Conservation (phyloP, 805 yeast genomes). For the Yamadazyma nakazawae region DNA sequence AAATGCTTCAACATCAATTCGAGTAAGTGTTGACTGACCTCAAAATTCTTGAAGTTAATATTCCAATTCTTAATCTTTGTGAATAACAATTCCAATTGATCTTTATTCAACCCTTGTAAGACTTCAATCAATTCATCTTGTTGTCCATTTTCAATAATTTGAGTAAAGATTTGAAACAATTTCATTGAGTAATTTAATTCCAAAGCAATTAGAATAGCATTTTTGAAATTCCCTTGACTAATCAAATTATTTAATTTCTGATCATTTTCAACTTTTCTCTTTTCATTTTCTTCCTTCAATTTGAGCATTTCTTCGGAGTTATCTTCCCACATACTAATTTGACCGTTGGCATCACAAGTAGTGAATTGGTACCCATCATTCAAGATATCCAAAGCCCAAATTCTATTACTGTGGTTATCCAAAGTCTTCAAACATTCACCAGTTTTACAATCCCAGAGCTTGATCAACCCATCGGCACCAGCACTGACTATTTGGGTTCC, state of each 20-base stretch:
- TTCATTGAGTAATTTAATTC: conserved; percentile 89
- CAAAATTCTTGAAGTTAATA: conserved; percentile 77
- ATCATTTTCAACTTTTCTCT: conserved; percentile 73
- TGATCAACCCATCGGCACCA: conserved; percentile 94
- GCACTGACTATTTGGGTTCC: conserved; percentile 69
- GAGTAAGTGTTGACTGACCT: conserved; percentile 74
- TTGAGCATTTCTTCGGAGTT: conserved; percentile 70
- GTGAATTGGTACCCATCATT: conserved; percentile 67
- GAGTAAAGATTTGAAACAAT: conserved; percentile 70
- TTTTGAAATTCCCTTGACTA: conserved; percentile 72
- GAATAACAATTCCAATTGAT: conserved; percentile 59
- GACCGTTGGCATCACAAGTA: conserved; percentile 94
- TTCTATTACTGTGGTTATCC: conserved; percentile 88
- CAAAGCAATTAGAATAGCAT: conserved; percentile 83
- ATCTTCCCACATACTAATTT: conserved; percentile 85
- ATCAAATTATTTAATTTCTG: conserved; percentile 80
- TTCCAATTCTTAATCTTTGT: conserved; percentile 92
- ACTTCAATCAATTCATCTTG: conserved; percentile 61
- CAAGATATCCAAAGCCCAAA: conserved; percentile 80
- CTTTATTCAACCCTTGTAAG: conserved; percentile 53
- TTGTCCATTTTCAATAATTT: conserved; percentile 49
- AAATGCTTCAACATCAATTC: conserved; percentile 58
- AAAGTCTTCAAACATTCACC: conserved; percentile 82
- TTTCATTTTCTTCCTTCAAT: conserved; percentile 49
- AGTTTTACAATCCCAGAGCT: conserved; percentile 74